Evolutionary conservation across 2,329 filamentous ascomycete genomes (phyloP), one percentile per base, ranked within the genome.

Genomic region (Calonectria pteridis): DNA sequence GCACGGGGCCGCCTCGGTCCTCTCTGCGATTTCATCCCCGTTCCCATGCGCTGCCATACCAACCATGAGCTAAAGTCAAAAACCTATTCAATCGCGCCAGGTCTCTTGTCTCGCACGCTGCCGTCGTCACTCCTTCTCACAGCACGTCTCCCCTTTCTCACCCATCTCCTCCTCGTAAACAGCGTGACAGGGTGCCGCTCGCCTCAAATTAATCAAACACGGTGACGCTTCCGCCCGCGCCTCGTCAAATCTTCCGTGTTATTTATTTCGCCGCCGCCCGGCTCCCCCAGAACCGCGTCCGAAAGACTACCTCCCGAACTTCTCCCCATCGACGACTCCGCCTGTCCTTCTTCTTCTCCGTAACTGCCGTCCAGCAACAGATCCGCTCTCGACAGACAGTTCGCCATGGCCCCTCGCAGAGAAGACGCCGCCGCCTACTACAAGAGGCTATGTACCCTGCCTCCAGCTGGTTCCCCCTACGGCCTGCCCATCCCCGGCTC

Each of bases 401-500:
- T 14, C 58, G 79, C 70, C 74, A 84, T 85, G 84, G 77, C 83
- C 69, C 79, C 81, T 70, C 76, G 79, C 74, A 78, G 55, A 62
- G 55, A 77, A 67, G 81, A 84, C 77, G 78, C 81, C 53, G 75
- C 81, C 69, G 85, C 87, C 50, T 84, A 85, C 76, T 86, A 89
- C 78, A 83, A 86, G 76, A 90, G 92, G 82, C 85, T 95, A 71
- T 85, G 88, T 66, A 83, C 86, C 71, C 89, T 91, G 20, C 95
- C 95, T 62, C 92, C 94, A 4, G 90, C 93, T 11, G 95, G 95
- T 76, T 87, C 91, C 63, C 94, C 95, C 1, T 97, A 97, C 83
- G 94, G 93, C 58, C 88, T 98, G 18, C 87, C 95, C 16, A 80
- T 99, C 26, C 93, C 95, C 0, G 94, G 94, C 75, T 93, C 93